Percentiles rank a stretch among this genome's conserved stretches.
phyloP scores from a whole-genome alignment of 2,329 filamentous ascomycete genomes.

The Colletotrichum sp. region DNA sequence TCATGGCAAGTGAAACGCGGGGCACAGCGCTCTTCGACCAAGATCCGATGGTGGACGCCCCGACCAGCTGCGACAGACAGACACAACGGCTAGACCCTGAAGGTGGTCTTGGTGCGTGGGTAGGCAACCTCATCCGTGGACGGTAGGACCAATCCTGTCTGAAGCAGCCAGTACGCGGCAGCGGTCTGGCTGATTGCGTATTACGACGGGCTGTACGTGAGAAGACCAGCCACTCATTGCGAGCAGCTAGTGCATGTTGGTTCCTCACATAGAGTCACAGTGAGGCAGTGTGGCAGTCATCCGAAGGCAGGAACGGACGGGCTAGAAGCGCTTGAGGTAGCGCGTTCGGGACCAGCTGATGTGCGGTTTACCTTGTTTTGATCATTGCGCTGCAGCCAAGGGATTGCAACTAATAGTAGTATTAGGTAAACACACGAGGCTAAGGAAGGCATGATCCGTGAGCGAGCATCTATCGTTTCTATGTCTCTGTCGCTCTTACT shows the following conservation, averaged over 20 bases:
- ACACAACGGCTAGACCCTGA: not conserved
- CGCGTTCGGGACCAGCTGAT: not conserved
- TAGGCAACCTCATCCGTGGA: not conserved
- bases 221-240: not conserved
- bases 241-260: not conserved
- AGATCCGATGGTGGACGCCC: not conserved
- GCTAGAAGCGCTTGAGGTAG: not conserved
- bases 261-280: not conserved
- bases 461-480: not conserved
- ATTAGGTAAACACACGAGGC: not conserved
- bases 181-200: not conserved
- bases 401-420: not conserved
- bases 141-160: not conserved
- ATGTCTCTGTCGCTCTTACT: not conserved
- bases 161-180: not conserved
- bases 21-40: not conserved
- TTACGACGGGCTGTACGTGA: not conserved
- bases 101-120: not conserved
- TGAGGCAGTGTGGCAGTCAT: not conserved
- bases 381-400: not conserved
- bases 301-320: not conserved
- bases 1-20: slow-evolving; percentile 13
- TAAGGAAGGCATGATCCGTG: not conserved
- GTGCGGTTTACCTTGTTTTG: not conserved
- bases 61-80: not conserved